Base-by-base conservation (phyloP, 2,329 filamentous ascomycete genomes). In the Emydomyces testavorans region DNA sequence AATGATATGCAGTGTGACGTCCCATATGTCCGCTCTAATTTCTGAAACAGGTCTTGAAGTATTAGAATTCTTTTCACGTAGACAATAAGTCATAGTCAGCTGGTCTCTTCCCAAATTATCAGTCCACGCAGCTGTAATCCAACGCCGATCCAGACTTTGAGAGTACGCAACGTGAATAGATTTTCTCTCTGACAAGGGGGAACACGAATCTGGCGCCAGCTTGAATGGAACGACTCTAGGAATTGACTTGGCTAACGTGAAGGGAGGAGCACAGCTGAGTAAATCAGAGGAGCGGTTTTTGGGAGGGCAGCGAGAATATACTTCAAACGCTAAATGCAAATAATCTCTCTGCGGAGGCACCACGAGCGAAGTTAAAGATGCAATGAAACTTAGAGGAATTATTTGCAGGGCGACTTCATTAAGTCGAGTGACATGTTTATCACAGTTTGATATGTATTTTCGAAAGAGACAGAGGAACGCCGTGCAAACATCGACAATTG, bases 141-240 rank as follows among this genome's bases (percentile, higher is more conserved):
- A 82, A 16, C 70, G 65, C 23, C 72, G 68, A 53, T 79, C 75
- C 6, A 68, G 55, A 52, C 75, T 79, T 29, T 69, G 62, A 2
- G 75, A 75, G 55, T 76, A 79, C 1, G 74, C 77, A 23, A 82
- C 57, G 59, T 82, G 78, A 44, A 80, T 68, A 50, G 73, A 71
- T 23, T 71, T 72, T 2, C 72, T 73, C 57, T 80, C 75, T 48
- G 75, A 70, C 20, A 81, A 59, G 1, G 79, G 69, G 29, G 78
- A 77, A 18, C 65, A 68, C 26, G 69, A 69, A 32, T 78, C 74
- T 1, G 72, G 62, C 1, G 65, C 64, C 13, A 79, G 64, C 47
- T 71, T 72, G 62, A 82, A 80, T 18, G 69, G 70, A 23, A 80
- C 71, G 3, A 63, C 63, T 31, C 69, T 73, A 2, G 75, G 75